These are phyloP conservation scores for Phytopythium delawarense DNA, from an alignment of 352 stramenopile species.

Conservation along the genomic window DNA sequence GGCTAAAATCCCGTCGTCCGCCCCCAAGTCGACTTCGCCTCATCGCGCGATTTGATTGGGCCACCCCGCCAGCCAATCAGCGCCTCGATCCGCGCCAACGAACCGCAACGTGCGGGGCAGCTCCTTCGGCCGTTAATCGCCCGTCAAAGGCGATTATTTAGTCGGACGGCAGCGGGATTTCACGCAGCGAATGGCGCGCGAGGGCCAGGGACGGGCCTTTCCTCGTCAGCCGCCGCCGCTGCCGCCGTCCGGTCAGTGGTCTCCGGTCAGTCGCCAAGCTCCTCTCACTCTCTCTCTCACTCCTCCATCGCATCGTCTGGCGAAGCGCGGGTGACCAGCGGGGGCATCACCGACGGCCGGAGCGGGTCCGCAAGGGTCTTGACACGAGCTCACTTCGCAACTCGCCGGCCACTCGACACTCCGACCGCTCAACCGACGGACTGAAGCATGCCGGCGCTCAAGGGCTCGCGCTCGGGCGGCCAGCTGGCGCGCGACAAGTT, in stretches of 20 bases:
- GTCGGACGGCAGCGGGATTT: neutral
- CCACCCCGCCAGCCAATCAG: neutral
- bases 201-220: too few relatives aligned
- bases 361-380: too few relatives aligned
- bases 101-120: neutral
- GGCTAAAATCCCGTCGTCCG: neutral
- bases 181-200: too few relatives aligned
- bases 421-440: too few relatives aligned
- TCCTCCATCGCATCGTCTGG: too few relatives aligned
- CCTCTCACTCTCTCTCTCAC: too few relatives aligned
- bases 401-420: neutral
- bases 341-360: too few relatives aligned
- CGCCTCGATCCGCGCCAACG: neutral
- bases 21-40: neutral
- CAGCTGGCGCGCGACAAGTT: constrained; percentile 6
- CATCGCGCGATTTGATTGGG: neutral
- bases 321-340: too few relatives aligned
- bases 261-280: too few relatives aligned
- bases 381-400: neutral
- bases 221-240: too few relatives aligned
- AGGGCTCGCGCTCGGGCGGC: neutral
- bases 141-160: neutral
- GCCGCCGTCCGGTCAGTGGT: too few relatives aligned
- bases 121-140: neutral
- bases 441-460: too few relatives aligned